Evolutionary conservation across 352 stramenopile genomes (phyloP), one percentile per base, ranked within the genome.

Genomic region (Plasmopara muralis): DNA sequence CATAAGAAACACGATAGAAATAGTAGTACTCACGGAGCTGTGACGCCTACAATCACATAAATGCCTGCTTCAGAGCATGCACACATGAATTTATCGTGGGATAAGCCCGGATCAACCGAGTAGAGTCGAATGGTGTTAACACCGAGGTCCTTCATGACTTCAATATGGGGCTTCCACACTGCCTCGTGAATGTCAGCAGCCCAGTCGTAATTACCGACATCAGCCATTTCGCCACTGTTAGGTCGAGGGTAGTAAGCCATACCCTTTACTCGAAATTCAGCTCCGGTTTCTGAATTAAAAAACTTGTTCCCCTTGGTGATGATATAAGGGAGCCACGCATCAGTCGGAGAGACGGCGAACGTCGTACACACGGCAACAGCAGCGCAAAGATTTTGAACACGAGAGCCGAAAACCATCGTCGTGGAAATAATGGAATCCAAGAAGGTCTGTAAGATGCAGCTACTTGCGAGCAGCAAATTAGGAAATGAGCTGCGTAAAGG

Each of bases 11-110:
- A 9, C 41, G 5, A 31, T 16, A 46, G 8, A 34, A 30, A 34
- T 34, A 46, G 15, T 18, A 15, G 14, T 28, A 63, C 71, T 45
- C 64, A 87, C 64, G 76, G 62, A 5, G 80, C 80, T 1, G 64
- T 68, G 43, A 91, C 70, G 35, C 76, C 80, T 0, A 91, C 47
- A 15, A 91, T 63, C 10, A 85, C 68, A 62, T 91, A 91, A 52
- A 91, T 91, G 5, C 77, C 77, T 2, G 66, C 65, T 5, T 87
- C 48, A 2, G 73, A 66, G 15, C 61, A 77, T 8, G 73, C 78
- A 41, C 78, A 89, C 78, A 89, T 89, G 60, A 89, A 89, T 55
- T 89, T 85, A 65, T 89, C 78, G 55, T 89, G 78, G 5, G 69
- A 51, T 30, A 73, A 68, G 47, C 64, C 54, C 8, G 78, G 78